Conservation (phyloP, 148 eudicot species). For the Persicaria tinctoria region DNA sequence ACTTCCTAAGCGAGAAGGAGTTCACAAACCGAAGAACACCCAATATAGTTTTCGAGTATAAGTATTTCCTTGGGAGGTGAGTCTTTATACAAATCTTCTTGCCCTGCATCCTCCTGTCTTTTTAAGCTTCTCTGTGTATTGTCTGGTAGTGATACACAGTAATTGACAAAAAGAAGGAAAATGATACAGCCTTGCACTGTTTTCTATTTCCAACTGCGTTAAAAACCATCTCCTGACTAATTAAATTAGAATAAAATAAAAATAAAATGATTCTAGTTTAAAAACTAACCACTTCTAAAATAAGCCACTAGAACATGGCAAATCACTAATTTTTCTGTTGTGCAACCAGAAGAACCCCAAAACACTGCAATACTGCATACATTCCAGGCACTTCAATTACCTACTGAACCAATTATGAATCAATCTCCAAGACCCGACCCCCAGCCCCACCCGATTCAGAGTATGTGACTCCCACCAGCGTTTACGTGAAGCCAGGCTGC, state of each 20-base stretch:
- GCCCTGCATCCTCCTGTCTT: background rate
- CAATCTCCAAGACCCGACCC: background rate
- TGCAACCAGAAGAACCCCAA: conserved; percentile 21
- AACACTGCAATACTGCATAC: no score
- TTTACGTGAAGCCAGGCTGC: conserved; percentile 45
- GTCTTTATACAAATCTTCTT: background rate
- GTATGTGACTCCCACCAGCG: conserved; percentile 23
- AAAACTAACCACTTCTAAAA: no score
- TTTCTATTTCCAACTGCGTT: background rate
- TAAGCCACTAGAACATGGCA: no score
- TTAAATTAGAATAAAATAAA: no score
- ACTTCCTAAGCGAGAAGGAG: conserved; percentile 60
- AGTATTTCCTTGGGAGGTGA: conserved; percentile 87
- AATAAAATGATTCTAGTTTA: no score
- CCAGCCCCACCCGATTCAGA: no score
- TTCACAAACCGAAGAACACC: conserved; percentile 80
- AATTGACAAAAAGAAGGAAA: no score
- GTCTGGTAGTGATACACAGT: no score
- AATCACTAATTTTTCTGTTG: background rate
- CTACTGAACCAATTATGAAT: background rate
- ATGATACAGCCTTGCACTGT: no score
- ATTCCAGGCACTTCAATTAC: conserved; percentile 82
- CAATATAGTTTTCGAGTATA: conserved; percentile 54
- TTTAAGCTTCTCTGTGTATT: background rate
- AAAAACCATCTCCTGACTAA: background rate